A percentile compares a stretch with the other conserved stretches of the same genome.
Evolutionary conservation across 106 monocot genomes (phyloP).

Genomic region (Vanilla planifolia): DNA sequence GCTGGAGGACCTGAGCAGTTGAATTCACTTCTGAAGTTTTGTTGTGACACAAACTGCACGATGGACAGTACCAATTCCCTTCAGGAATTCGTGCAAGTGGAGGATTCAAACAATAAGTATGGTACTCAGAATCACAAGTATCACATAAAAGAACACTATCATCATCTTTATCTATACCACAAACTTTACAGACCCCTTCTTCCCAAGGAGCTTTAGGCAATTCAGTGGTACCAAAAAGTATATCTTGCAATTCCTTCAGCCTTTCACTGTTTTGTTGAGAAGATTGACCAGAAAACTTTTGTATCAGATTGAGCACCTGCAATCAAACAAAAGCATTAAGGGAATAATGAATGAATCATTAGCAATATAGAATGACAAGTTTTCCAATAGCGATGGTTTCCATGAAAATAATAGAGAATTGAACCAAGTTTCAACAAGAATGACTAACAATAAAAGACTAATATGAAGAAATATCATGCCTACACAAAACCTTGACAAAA

Average conservation of each 20-base stretch:
- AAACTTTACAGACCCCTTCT: conserved; percentile 97
- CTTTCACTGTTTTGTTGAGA: conserved; percentile 26
- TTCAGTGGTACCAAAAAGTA: conserved; percentile 34
- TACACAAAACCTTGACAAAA: too few relatives aligned
- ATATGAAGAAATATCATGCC: too few relatives aligned
- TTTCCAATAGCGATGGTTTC: not conserved
- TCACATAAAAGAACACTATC: conserved; percentile 94
- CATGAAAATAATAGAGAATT: not conserved
- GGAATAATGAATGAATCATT: not conserved
- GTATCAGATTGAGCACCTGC: conserved; percentile 57
- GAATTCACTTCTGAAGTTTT: conserved; percentile 28
- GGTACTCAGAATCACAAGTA: conserved; percentile 96
- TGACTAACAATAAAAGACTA: too few relatives aligned
- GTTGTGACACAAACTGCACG: conserved; percentile 43
- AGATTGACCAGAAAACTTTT: conserved; percentile 23
- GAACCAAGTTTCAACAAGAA: too few relatives aligned
- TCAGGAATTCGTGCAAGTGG: conserved; percentile 83
- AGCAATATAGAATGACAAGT: not conserved
- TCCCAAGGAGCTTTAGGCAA: conserved; percentile 99
- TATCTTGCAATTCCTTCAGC: conserved; percentile 33
- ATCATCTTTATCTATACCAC: conserved; percentile 97
- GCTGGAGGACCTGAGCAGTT: conserved; percentile 9
- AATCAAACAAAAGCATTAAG: conserved; percentile 8
- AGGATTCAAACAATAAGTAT: conserved; percentile 89
- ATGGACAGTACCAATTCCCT: conserved; percentile 96